Base-by-base conservation (phyloP, 176 grass and related monocot species). In the Aegilops umbellulata region DNA sequence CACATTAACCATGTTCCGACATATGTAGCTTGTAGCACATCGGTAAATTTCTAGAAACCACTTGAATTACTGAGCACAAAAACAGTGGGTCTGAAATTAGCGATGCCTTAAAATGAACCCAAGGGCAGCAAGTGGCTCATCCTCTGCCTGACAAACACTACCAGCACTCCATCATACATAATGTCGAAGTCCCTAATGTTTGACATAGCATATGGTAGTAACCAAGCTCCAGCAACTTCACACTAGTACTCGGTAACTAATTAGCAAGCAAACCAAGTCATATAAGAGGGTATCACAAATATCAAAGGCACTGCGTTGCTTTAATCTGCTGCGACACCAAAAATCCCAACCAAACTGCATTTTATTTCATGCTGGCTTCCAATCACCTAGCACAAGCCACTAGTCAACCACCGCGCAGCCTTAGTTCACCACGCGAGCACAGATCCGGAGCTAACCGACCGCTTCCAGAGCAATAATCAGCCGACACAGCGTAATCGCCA, bases 391-490 rank as follows among this genome's bases (percentile, higher is more conserved):
- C n/a, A 63, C 53, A 16, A 27, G 58, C 14, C n/a, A 36, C 19
- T 46, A 58, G 3, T 39, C 42, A 30, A 7, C 41, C 32, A 74
- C 15, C 10, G 11, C 27, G 60, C 44, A 27, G 58, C 39, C 39
- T 35, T 55, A 65, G 42, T 66, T 46, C 69, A 3, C 36, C 15
- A 2, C 36, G 29, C 2, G 47, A 22, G 7, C 85, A 30, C 80
- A 68, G 89, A 90, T 90, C 80, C 82, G 49, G 23, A 74, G 66
- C 34, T 13, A 79, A 46, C 41, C 17, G 60, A 16, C 44, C 44
- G 1, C 74, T 26, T 60, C 20, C 9, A 64, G 13, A 60, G 67
- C 34, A 79, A 35, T 12, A 79, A 35, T 12, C 19, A 53, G 8
- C 32, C 63, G 70, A 65, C 30, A 22, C 8, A 31, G 17, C 32